Conservation (phyloP, 768 basidiomycete species). For the Leccinum uliginosum region DNA sequence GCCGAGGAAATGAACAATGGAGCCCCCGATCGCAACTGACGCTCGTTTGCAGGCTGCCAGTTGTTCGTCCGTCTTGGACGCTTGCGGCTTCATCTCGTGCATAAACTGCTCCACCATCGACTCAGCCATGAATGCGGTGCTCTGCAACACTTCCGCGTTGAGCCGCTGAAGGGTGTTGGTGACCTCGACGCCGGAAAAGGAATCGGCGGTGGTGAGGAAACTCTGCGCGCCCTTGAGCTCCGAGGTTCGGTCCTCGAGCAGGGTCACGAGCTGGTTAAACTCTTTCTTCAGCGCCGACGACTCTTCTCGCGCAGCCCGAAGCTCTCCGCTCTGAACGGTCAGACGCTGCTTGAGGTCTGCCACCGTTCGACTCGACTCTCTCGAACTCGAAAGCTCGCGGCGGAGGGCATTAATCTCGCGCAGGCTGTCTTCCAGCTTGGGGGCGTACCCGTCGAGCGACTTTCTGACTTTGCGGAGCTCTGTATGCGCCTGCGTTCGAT, state of each 20-base stretch:
- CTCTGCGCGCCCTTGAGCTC: slow-evolving; percentile 44
- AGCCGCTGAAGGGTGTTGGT: slow-evolving; percentile 37
- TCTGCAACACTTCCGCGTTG: slow-evolving; percentile 47
- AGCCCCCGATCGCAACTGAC: slow-evolving; percentile 16
- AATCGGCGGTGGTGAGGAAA: slow-evolving; percentile 42
- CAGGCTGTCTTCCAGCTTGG: slow-evolving; percentile 15
- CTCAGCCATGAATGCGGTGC: slow-evolving; percentile 45
- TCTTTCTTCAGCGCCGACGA: slow-evolving; percentile 27
- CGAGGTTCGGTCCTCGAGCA: slow-evolving; percentile 39
- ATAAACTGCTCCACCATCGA: slow-evolving; percentile 41
- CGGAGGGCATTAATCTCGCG: slow-evolving; percentile 18
- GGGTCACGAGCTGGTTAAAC: slow-evolving; percentile 22
- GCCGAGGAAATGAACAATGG: slow-evolving; percentile 25
- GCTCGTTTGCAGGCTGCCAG: slow-evolving; percentile 21
- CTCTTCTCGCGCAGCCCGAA: slow-evolving; percentile 22
- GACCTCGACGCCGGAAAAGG: background rate
- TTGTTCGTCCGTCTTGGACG: slow-evolving; percentile 20
- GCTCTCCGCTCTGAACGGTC: slow-evolving; percentile 19
- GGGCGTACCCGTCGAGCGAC: slow-evolving; percentile 15
- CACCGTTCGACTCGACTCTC: slow-evolving; percentile 8
- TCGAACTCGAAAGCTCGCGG: slow-evolving; percentile 11
- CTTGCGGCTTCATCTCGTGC: slow-evolving; percentile 12
- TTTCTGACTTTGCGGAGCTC: slow-evolving; percentile 21
- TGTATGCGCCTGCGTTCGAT: slow-evolving; percentile 15
- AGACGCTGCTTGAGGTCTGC: slow-evolving; percentile 16